A percentile compares a stretch with the other conserved stretches of the same genome.
These are phyloP conservation scores for Parasarocladium wereldwijsianum DNA, from an alignment of 2,329 filamentous ascomycete species.

Conservation along the genomic window DNA sequence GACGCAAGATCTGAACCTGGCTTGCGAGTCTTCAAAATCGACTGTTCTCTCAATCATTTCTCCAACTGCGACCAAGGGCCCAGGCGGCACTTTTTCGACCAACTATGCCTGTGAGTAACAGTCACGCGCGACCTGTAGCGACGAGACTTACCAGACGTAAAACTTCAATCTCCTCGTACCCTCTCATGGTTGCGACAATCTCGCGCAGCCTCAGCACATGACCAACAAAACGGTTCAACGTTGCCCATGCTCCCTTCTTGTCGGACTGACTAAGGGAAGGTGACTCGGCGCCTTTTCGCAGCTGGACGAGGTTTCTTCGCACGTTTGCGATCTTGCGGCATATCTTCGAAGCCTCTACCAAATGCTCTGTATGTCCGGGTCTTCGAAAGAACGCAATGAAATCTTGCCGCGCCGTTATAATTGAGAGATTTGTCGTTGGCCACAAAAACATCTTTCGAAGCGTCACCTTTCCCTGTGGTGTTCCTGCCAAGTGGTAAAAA, in stretches of 20 bases:
- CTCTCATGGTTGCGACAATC: constrained; percentile 22
- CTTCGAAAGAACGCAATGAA: constrained; percentile 53
- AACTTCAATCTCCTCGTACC: constrained; percentile 8
- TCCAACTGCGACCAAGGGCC: constrained; percentile 49
- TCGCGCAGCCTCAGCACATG: constrained; percentile 57
- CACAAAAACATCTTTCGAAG: constrained; percentile 73
- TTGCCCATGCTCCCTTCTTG: constrained; percentile 56
- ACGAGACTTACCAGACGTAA: constrained; percentile 24
- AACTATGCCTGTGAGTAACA: constrained; percentile 24
- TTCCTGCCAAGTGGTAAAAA: constrained; percentile 60
- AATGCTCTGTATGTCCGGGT: constrained; percentile 46
- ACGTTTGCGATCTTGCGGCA: constrained; percentile 67
- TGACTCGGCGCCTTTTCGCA: constrained; percentile 63
- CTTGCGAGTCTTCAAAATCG: constrained; percentile 65
- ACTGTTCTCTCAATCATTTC: constrained; percentile 58
- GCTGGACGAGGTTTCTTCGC: constrained; percentile 47
- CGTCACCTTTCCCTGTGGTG: constrained; percentile 59
- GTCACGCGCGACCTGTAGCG: constrained; percentile 1
- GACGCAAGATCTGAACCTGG: constrained; percentile 59
- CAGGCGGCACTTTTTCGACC: constrained; percentile 41
- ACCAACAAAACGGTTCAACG: constrained; percentile 56
- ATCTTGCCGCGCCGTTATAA: constrained; percentile 58
- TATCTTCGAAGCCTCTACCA: constrained; percentile 41
- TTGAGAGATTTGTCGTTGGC: constrained; percentile 51
- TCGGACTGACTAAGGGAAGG: constrained; percentile 34